These are phyloP conservation scores for Epichloe sp. DNA, from an alignment of 2,329 filamentous ascomycete genomes.

Conservation along the genomic window DNA sequence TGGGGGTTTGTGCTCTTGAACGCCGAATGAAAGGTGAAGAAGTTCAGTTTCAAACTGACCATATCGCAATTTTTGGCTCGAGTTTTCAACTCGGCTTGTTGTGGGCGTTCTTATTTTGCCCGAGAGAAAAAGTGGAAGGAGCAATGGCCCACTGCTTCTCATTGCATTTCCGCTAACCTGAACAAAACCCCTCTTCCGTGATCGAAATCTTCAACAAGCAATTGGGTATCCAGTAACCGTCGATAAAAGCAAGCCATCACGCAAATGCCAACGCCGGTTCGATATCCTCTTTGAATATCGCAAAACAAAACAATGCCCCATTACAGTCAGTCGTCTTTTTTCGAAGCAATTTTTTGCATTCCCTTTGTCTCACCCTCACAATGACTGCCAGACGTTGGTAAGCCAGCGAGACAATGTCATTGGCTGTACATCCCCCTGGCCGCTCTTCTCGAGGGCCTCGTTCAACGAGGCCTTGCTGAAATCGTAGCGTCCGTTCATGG, in stretches of 20 bases:
- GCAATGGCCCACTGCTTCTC: neutral
- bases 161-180: neutral
- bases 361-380: slow-evolving; percentile 1
- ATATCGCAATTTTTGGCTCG: no score
- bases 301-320: neutral
- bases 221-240: neutral
- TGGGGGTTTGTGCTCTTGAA: no score
- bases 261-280: neutral
- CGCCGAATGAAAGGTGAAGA: neutral
- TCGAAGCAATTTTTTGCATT: neutral
- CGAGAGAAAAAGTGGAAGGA: neutral
- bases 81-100: neutral
- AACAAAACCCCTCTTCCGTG: neutral
- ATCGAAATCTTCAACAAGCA: neutral
- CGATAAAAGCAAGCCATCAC: neutral
- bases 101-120: neutral
- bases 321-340: neutral
- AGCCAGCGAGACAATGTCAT: slow-evolving; percentile 43
- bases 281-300: neutral
- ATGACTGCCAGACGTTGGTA: slow-evolving; percentile 11
- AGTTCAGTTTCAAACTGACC: neutral
- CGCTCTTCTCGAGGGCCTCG: slow-evolving; percentile 24
- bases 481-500: slow-evolving; percentile 54
- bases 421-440: slow-evolving; percentile 29
- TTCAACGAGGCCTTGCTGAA: slow-evolving; percentile 50